A percentile compares a stretch with the other conserved stretches of the same genome.
Evolutionary conservation across 352 stramenopile genomes (phyloP).

Genomic region (Phytopythium cucurbitacearum): DNA sequence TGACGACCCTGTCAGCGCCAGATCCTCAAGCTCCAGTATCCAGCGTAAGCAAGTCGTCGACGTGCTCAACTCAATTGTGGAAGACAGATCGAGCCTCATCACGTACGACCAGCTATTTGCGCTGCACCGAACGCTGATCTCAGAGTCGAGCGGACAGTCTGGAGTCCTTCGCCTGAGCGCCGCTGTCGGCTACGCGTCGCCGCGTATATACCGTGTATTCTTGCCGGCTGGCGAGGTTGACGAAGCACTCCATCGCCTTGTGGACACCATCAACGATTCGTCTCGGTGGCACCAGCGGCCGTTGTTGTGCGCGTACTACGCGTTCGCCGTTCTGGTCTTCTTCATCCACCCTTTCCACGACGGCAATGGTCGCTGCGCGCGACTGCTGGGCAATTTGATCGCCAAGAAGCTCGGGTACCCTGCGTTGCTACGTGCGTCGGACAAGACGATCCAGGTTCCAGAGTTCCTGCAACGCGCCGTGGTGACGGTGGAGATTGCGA

Average conservation of each 20-base stretch:
- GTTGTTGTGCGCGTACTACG: constrained; percentile 74
- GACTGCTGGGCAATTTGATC: constrained; percentile 68
- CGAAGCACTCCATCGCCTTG: constrained; percentile 32
- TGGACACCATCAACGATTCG: constrained; percentile 41
- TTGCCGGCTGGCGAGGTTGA: constrained; percentile 59
- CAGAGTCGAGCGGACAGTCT: constrained; percentile 31
- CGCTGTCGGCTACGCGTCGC: constrained; percentile 70
- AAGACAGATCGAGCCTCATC: constrained; percentile 48
- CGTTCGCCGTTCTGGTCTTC: constrained; percentile 76
- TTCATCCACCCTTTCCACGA: constrained; percentile 87
- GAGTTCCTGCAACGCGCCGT: constrained; percentile 75
- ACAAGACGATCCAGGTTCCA: constrained; percentile 79
- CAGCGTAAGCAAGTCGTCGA: constrained; percentile 40
- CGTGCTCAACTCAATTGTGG: constrained; percentile 63
- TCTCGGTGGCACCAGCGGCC: constrained; percentile 37
- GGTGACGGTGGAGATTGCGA: constrained; percentile 65
- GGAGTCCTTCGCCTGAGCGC: constrained; percentile 49
- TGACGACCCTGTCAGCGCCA: constrained; percentile 17
- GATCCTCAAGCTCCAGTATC: constrained; percentile 10
- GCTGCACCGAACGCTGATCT: constrained; percentile 53
- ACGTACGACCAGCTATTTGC: constrained; percentile 53
- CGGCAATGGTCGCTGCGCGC: constrained; percentile 73
- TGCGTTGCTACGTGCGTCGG: constrained; percentile 43
- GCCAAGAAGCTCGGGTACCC: constrained; percentile 71
- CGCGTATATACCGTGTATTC: constrained; percentile 81